These are phyloP conservation scores for Fusarium mangiferae DNA, from an alignment of 2,329 filamentous ascomycete genomes.

Conservation along the genomic window DNA sequence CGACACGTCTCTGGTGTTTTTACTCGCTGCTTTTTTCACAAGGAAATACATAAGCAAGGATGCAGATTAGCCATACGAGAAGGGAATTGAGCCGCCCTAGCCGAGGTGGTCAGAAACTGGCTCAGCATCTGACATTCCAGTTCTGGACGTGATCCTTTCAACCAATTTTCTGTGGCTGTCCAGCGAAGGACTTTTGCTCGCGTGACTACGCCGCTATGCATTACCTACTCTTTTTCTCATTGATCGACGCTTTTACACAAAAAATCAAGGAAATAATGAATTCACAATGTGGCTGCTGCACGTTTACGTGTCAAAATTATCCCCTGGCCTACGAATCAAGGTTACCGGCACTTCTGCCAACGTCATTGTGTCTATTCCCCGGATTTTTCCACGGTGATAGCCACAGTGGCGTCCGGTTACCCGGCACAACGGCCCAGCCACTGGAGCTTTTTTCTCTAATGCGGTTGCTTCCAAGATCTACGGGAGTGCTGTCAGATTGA, in stretches of 20 bases:
- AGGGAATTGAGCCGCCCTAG: constrained; percentile 18
- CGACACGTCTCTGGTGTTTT: background rate
- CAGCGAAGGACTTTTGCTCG: background rate
- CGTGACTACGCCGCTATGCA: background rate
- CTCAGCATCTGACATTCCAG: constrained; percentile 7
- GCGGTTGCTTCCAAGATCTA: background rate
- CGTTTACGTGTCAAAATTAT: background rate
- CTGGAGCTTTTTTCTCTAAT: background rate
- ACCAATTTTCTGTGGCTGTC: background rate
- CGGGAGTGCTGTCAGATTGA: background rate
- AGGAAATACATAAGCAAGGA: background rate
- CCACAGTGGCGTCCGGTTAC: constrained; percentile 4
- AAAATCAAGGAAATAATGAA: background rate
- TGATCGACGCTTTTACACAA: background rate
- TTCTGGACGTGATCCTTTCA: background rate
- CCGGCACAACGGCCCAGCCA: constrained; percentile 14
- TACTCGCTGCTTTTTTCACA: background rate
- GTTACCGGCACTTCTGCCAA: background rate
- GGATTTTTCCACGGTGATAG: background rate
- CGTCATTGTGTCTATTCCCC: background rate
- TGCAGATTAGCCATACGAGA: constrained; percentile 23
- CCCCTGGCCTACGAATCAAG: background rate
- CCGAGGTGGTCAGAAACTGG: constrained; percentile 15
- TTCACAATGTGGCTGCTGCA: background rate
- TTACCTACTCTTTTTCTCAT: background rate